Base-by-base conservation (phyloP, 176 grass and related monocot species). In the Bothriochloa decipiens region DNA sequence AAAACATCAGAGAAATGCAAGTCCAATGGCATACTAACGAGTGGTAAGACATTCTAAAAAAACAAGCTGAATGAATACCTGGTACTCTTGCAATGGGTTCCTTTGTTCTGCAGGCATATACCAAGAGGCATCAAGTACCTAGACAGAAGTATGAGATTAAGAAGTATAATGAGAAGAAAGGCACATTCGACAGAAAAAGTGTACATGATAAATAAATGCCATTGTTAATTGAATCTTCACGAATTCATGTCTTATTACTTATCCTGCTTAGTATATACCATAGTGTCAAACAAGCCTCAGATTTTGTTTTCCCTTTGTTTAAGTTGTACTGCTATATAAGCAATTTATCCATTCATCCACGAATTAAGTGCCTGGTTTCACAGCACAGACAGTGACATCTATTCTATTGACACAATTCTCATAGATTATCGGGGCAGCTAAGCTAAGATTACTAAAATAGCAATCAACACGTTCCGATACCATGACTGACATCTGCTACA, bases 81-180 rank as follows among this genome's bases (percentile, higher is more conserved):
- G 96, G 79, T 96, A 99, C 80, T 99, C 93, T 85, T 99, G 96
- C 80, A 99, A 86, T 3, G 96, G 88, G 66, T 92, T 99, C 78
- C 96, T 81, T 89, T 99, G 91, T 60, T 96, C 96, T 1, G 81
- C 86, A 50, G 93, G 93, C 93, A 99, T 99, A 65, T 99, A 99
- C 96, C 96, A 99, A 86, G 96, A 99, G 81, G 96, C 93, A 84
- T 99, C 96, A 61, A 99, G 78, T 72, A 99, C 89, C 96, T 99
- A 68, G 1, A 79, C 57, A 87, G 50, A 87, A 39, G 47, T 12
- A 82, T 63, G 8, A 39, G 28, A 5, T 47, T 47, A 63, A 87
- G 22, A 66, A 45, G 40, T 42, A 23, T 33, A 72, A 8, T 47
- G 0, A 2, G 76, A 6, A 60, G 3, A 46, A n/a, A 87, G 3